Conservation (phyloP, 208 protist species). For the Wallacemonas sp. region DNA sequence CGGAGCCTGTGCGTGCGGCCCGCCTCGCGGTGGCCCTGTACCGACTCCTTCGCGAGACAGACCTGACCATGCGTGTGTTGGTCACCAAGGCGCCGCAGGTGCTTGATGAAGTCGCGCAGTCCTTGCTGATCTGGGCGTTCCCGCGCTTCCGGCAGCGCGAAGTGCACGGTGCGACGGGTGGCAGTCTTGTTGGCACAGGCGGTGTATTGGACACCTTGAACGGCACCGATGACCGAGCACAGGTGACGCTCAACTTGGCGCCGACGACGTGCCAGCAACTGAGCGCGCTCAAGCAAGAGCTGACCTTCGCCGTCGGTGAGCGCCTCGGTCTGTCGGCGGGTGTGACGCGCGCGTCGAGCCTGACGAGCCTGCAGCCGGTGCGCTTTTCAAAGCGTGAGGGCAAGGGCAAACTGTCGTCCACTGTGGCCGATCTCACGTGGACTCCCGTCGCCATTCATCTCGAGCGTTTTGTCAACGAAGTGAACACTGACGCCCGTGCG, state of each 20-base stretch:
- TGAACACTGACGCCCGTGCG: not conserved
- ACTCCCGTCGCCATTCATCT: conserved; percentile 13
- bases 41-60: conserved; percentile 35
- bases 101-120: conserved; percentile 20
- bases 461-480: conserved; percentile 7
- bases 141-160: conserved; percentile 5
- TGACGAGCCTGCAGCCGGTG: conserved; percentile 17
- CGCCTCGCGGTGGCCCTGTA: conserved; percentile 35
- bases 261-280: conserved; percentile 21
- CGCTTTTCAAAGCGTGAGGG: conserved; percentile 23
- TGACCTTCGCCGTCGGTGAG: conserved; percentile 28
- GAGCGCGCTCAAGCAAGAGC: conserved; percentile 13
- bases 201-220: not conserved
- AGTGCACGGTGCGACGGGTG: not conserved
- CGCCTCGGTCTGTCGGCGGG: conserved; percentile 30
- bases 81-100: conserved; percentile 30
- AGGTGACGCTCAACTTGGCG: conserved; percentile 5
- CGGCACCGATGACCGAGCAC: not conserved
- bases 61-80: conserved; percentile 37
- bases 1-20: not conserved
- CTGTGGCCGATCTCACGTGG: conserved; percentile 15
- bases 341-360: conserved; percentile 15
- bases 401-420: conserved; percentile 5
- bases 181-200: conserved; percentile 1
- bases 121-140: conserved; percentile 17